Evolutionary conservation across 2,329 filamentous ascomycete species (phyloP).

Genomic region (Tolypocladium inflatum): DNA sequence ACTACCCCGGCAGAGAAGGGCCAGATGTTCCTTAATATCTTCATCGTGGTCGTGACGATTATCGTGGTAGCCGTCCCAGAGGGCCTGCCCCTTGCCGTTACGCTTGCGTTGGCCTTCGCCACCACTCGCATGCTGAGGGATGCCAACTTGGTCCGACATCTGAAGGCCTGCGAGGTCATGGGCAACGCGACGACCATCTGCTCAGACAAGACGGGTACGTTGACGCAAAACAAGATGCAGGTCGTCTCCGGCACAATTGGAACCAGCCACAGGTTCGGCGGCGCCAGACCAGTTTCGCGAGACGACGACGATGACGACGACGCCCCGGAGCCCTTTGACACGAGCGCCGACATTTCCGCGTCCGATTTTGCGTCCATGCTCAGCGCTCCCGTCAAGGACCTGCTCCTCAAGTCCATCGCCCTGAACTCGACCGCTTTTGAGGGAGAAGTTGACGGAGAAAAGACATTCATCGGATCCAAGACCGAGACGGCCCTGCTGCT

Average conservation of each 20-base stretch:
- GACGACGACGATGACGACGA: constrained; percentile 14
- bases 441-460: constrained; percentile 57
- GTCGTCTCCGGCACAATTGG: constrained; percentile 53
- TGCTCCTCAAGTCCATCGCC: constrained; percentile 50
- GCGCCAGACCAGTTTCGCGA: constrained; percentile 15
- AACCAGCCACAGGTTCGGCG: constrained; percentile 44
- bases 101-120: constrained; percentile 65
- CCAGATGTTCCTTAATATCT: constrained; percentile 65
- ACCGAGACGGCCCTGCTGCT: constrained; percentile 68
- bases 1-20: constrained; percentile 62
- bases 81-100: constrained; percentile 69
- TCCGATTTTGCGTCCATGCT: constrained; percentile 39
- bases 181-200: constrained; percentile 66
- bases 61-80: constrained; percentile 74
- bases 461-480: constrained; percentile 66
- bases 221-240: constrained; percentile 62
- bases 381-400: constrained; percentile 34
- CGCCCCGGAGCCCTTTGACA: constrained; percentile 12
- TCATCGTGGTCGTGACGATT: constrained; percentile 71
- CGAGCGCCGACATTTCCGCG: constrained; percentile 27
- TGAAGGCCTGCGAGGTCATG: constrained; percentile 75
- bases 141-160: constrained; percentile 66
- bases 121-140: constrained; percentile 70
- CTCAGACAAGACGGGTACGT: constrained; percentile 58
- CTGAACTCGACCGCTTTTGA: constrained; percentile 70